Evolutionary conservation across 345 rosid genomes (phyloP), one percentile per base, ranked within the genome.

Genomic region (Carallia pectinifolia): DNA sequence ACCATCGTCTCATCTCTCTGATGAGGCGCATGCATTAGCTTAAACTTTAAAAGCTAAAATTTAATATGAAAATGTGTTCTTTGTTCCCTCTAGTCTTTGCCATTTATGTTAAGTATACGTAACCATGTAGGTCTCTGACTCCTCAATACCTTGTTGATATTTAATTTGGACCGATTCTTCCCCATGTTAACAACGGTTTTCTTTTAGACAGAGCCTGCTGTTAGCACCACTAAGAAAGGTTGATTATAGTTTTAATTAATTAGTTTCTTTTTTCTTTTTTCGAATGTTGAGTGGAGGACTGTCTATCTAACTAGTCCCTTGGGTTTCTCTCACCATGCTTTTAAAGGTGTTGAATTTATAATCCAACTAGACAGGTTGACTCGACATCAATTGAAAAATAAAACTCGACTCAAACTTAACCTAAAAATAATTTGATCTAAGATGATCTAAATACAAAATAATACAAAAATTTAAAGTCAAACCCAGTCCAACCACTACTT

Each of bases 141-240:
- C 60, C 31, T 56, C 60, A 19, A 10, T 27, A 3, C 29, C 44
- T 5, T 50, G 33, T 13, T 62, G 8, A 18, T 31, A 59, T 50
- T 29, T 69, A 44, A 44, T 44, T 44, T 29, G 0, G 50, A 30
- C 30, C 17, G 1, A 12, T 52, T 15, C 17, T n/a, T 40, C 7
- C 62, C 23, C 31, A 53, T 34, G 55, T 18, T 53, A 53, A 53
- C 19, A 17, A 53, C 13, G 18, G 29, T 55, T 55, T 55, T 30
- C 13, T 55, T 30, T 55, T 23, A 27, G 40, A 9, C 9, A 31
- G 34, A 64, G 62, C 38, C 69, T 70, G 70, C 48, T 68, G 48
- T 38, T 72, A 73, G 61, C 15, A 3, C 33, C 33, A 27, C 60
- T 55, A 3, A 27, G 33, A 27, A 30, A 23, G 31, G 64, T 29